Conservation (phyloP, 2,329 filamentous ascomycete species). For the Fusarium sp. region DNA sequence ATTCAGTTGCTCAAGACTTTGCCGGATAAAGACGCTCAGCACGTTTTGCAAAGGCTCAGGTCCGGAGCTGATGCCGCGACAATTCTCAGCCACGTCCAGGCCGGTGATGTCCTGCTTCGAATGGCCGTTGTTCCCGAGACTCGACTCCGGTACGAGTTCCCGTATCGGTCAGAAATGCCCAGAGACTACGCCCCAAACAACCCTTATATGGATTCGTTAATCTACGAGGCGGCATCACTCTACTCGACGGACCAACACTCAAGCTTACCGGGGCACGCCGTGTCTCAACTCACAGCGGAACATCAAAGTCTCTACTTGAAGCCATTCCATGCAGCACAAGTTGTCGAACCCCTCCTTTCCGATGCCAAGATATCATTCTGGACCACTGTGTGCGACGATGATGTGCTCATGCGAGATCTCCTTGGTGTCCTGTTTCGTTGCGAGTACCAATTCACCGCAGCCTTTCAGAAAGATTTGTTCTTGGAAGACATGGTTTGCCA, state of each 20-base stretch:
- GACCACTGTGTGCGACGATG: conserved; percentile 55
- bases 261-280: neutral
- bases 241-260: neutral
- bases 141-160: conserved; percentile 58
- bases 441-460: conserved; percentile 55
- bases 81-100: conserved; percentile 54
- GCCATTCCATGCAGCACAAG: conserved; percentile 55
- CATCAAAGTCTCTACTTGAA: conserved; percentile 50
- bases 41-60: conserved; percentile 55
- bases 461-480: conserved; percentile 59
- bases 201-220: conserved; percentile 46
- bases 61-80: conserved; percentile 50
- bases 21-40: conserved; percentile 51
- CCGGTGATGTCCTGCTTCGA: conserved; percentile 57
- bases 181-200: conserved; percentile 32
- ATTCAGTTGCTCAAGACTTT: conserved; percentile 33
- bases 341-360: conserved; percentile 54
- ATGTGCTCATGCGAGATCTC: conserved; percentile 54
- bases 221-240: conserved; percentile 46
- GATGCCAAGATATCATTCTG: conserved; percentile 53
- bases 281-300: neutral
- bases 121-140: conserved; percentile 57
- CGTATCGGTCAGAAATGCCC: conserved; percentile 50
- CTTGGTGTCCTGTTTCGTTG: conserved; percentile 50
- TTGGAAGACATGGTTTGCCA: conserved; percentile 56